Evolutionary conservation across 2,329 filamentous ascomycete species (phyloP), one percentile per base, ranked within the genome.

Genomic region (Pseudogymnoascus sp.): DNA sequence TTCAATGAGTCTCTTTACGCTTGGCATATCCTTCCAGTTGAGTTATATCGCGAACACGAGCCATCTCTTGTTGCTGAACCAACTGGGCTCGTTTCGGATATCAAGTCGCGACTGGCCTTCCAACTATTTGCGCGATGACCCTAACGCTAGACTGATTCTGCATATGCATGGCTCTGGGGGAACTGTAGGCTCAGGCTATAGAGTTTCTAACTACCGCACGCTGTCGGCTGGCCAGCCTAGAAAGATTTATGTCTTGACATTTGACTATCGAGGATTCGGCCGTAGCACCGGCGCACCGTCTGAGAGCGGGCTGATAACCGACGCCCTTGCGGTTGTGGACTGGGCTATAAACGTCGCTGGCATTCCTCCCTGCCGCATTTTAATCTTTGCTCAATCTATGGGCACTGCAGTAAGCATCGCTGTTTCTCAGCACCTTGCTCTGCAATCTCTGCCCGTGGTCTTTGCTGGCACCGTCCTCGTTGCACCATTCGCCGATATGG

Each of bases 191-290:
- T 81, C 78, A 13, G 77, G 77, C 2, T 77, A 76, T 78, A 81
- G 65, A 68, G 72, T 36, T 81, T 75, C 78, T 3, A 84, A 78
- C 67, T 86, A 86, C 68, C 78, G 82, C 1, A 80, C 78, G 10
- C 72, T 85, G 44, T 80, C 75, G 15, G 79, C 78, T 5, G 77
- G 73, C 0, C 73, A 77, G 1, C 78, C 82, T 0, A 68, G 73
- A 15, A 81, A 79, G 40, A 81, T 84, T 1, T 82, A 87, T 66
- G 76, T 81, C 37, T 67, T 87, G 9, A 77, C 81, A 1, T 78
- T 87, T 60, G 84, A 87, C 71, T 87, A 86, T 66, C 78, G 83
- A 4, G 84, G 84, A 0, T 87, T 82, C 64, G 84, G 84, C 1
- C 70, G 68, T 3, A 82, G 79, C 59, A 78, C 72, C 0, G 83